Conservation (phyloP, 768 basidiomycete species). For the Leccinum obscurum region DNA sequence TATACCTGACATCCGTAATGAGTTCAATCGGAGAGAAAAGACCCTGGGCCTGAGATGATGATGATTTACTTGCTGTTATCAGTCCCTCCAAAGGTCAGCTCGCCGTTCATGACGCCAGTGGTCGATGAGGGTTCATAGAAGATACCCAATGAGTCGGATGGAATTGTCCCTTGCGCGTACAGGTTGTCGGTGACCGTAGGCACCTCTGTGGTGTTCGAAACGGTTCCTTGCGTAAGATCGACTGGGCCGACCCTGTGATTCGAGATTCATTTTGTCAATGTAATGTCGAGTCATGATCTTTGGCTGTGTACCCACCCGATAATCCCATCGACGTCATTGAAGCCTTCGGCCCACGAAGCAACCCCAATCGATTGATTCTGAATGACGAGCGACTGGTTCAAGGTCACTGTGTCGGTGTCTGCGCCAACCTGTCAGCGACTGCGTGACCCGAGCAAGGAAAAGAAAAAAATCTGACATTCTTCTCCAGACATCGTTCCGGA, state of each 20-base stretch:
- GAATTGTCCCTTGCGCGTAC: slow-evolving; percentile 46
- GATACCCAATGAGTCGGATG: slow-evolving; percentile 48
- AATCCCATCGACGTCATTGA: slow-evolving; percentile 51
- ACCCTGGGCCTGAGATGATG: neutral
- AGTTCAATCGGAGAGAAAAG: neutral
- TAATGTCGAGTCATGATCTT: neutral
- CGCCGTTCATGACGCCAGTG: slow-evolving; percentile 57
- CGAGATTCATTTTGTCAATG: neutral
- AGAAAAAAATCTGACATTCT: slow-evolving; percentile 43
- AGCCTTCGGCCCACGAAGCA: slow-evolving; percentile 42
- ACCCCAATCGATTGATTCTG: slow-evolving; percentile 50
- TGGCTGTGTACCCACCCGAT: slow-evolving; percentile 37
- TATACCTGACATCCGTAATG: neutral
- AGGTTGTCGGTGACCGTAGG: slow-evolving; percentile 63
- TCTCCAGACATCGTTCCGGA: slow-evolving; percentile 53
- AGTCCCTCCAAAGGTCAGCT: slow-evolving; percentile 55
- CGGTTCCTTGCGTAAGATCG: slow-evolving; percentile 47
- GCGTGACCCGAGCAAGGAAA: neutral
- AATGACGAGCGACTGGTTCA: slow-evolving; percentile 42
- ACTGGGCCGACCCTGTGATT: slow-evolving; percentile 48
- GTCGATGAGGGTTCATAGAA: slow-evolving; percentile 51
- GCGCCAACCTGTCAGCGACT: slow-evolving; percentile 3
- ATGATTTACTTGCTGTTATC: slow-evolving; percentile 43
- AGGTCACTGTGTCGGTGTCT: slow-evolving; percentile 51
- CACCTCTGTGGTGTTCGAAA: slow-evolving; percentile 34